Evolutionary conservation across 1,284 basidiomycete genomes (phyloP).

Genomic region (Retiboletus flavoniger): DNA sequence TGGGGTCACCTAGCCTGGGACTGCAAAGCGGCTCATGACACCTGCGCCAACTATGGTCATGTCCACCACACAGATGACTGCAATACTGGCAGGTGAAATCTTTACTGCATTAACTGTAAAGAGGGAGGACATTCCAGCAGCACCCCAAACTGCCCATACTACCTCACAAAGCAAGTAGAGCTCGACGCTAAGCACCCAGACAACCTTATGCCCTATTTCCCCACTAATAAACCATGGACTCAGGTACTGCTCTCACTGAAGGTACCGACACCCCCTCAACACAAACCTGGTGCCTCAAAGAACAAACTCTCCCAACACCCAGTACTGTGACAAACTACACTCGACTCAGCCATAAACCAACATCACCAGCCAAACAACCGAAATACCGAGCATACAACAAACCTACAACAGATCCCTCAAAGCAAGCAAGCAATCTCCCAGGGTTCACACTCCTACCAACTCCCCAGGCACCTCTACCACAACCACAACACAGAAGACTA

Average conservation of each 20-base stretch:
- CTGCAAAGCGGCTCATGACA: neutral
- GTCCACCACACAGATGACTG: neutral
- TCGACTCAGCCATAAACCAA: no score
- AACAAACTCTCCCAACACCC: no score
- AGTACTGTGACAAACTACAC: no score
- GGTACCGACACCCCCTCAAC: no score
- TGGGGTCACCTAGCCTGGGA: neutral
- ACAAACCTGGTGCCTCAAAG: no score
- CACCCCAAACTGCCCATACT: neutral
- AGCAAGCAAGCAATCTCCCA: no score
- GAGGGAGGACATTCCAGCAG: neutral
- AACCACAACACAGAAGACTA: no score
- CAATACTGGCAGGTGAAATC: neutral
- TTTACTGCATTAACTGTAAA: neutral
- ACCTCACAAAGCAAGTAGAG: neutral
- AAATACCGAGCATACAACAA: no score
- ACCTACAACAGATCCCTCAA: no score
- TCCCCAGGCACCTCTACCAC: no score
- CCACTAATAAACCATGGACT: neutral
- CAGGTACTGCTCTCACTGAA: neutral
- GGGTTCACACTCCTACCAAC: no score
- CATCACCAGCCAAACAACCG: no score
- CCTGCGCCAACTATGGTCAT: neutral
- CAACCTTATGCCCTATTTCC: neutral
- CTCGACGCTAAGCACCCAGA: neutral